Conservation (phyloP, 2,329 filamentous ascomycete genomes). For the Sarocladiaceae sp. region DNA sequence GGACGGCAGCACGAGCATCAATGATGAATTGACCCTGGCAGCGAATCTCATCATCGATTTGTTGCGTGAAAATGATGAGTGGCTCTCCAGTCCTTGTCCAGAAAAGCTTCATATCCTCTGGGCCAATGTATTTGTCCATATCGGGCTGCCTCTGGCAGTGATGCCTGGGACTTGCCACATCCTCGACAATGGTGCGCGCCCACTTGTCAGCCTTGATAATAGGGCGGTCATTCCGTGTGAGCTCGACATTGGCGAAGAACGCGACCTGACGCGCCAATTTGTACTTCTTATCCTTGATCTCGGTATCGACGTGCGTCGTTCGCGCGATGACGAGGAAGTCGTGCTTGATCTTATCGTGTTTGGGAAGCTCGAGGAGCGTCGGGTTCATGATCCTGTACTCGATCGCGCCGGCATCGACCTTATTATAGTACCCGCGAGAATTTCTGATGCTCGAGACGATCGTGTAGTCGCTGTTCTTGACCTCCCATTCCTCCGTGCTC, state of each 20-base stretch:
- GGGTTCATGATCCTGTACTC: slow-evolving; percentile 9
- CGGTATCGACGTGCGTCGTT: slow-evolving; percentile 3
- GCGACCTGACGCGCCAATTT: slow-evolving; percentile 9
- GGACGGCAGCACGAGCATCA: slow-evolving; percentile 7
- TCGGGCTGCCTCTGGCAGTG: slow-evolving; percentile 10
- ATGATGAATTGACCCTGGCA: slow-evolving; percentile 11
- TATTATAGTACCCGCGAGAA: not conserved
- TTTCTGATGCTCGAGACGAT: slow-evolving; percentile 8
- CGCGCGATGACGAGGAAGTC: slow-evolving; percentile 10
- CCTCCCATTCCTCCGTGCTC: not conserved
- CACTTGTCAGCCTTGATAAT: slow-evolving; percentile 4
- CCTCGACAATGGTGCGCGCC: slow-evolving; percentile 1
- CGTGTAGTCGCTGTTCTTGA: slow-evolving; percentile 6
- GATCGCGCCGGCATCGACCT: not conserved
- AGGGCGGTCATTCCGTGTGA: not conserved
- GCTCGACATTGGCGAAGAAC: slow-evolving; percentile 5
- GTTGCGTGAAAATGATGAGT: slow-evolving; percentile 10
- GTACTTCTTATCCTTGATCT: slow-evolving; percentile 8
- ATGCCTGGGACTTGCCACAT: slow-evolving; percentile 6
- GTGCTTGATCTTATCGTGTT: not conserved
- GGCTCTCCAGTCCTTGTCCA: slow-evolving; percentile 4
- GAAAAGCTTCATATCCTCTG: slow-evolving; percentile 12
- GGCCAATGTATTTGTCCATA: slow-evolving; percentile 12
- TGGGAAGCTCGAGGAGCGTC: slow-evolving; percentile 10
- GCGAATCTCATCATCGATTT: slow-evolving; percentile 5